Evolutionary conservation across 495 filamentous ascomycete species (phyloP), one percentile per base, ranked within the genome.

Genomic region (Articulospora tetracladia): DNA sequence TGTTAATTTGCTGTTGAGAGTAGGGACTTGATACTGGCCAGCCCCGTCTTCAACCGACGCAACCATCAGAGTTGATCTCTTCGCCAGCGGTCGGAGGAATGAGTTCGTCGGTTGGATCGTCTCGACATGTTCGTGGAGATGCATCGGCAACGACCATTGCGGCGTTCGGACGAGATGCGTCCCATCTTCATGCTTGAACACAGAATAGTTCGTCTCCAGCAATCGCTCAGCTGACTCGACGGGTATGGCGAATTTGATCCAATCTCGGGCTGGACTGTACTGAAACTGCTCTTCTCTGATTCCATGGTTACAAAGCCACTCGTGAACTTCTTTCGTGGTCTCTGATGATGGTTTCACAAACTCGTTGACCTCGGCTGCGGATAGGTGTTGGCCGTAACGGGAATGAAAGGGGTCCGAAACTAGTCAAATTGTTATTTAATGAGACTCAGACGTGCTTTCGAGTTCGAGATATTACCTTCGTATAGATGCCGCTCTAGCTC

Each of bases 71-170:
- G 22, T 46, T 53, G 32, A 27, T 53, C 50, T 25, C 24, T 46
- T 60, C 4, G 57, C 39, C 23, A 25, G 23, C 6, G 53, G 34
- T 62, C 70, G 71, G 58, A 78, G 73, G 70, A 89, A 88, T 1
- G 83, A 85, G 46, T 79, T 88, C 7, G 84, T 87, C 12, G 84
- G 85, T 70, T 88, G 86, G 46, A 88, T 80, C 0, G 81, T 77
- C 47, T 85, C 81, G 59, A 89, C 78, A 61, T 85, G 80, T 20
- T 70, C 69, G 59, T 83, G 83, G 3, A 73, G 77, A 64, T 84
- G 77, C 59, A 63, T 69, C 15, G 82, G 82, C 8, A 83, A 71
- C 27, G 79, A 83, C 72, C 80, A 85, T 27, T 71, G 65, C 53
- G 73, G 64, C 44, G 71, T 69, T 4, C 72, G 71, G 27, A 73